Percentiles rank a stretch among this genome's conserved stretches.
Conservation (phyloP, 257 asterid genomes). For the Paraleonurus japonicus region DNA sequence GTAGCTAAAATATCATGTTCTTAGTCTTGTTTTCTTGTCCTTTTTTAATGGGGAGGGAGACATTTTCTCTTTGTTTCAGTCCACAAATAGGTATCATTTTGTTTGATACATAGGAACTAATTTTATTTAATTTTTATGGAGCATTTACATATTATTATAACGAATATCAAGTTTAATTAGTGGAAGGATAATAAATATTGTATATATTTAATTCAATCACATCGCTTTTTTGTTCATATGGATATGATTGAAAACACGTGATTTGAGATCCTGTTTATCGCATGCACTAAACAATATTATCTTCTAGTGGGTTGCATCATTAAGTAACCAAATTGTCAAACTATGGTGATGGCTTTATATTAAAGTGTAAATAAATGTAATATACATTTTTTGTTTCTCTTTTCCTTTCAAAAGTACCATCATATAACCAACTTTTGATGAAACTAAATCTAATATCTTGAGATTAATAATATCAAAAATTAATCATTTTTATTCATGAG, state of each 20-base stretch:
- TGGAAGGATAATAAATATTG: not conserved
- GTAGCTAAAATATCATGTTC: slow-evolving; percentile 16
- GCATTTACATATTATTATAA: too few relatives aligned
- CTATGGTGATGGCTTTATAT: not conserved
- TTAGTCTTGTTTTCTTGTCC: not conserved
- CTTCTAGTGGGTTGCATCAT: not conserved
- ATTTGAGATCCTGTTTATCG: not conserved
- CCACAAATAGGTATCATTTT: not conserved
- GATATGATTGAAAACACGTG: not conserved
- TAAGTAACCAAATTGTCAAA: not conserved
- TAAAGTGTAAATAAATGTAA: not conserved
- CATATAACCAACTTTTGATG: not conserved
- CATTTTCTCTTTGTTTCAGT: not conserved
- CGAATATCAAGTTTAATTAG: too few relatives aligned
- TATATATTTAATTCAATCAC: not conserved
- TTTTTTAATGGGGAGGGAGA: not conserved
- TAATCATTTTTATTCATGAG: too few relatives aligned
- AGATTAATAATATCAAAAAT: not conserved
- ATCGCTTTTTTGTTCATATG: not conserved
- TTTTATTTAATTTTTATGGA: too few relatives aligned
- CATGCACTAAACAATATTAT: not conserved
- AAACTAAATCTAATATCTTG: not conserved
- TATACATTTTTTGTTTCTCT: too few relatives aligned
- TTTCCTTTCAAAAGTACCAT: not conserved
- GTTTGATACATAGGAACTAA: not conserved